Evolutionary conservation across 2,329 filamentous ascomycete species (phyloP).

Genomic region (Alternaria triticina): DNA sequence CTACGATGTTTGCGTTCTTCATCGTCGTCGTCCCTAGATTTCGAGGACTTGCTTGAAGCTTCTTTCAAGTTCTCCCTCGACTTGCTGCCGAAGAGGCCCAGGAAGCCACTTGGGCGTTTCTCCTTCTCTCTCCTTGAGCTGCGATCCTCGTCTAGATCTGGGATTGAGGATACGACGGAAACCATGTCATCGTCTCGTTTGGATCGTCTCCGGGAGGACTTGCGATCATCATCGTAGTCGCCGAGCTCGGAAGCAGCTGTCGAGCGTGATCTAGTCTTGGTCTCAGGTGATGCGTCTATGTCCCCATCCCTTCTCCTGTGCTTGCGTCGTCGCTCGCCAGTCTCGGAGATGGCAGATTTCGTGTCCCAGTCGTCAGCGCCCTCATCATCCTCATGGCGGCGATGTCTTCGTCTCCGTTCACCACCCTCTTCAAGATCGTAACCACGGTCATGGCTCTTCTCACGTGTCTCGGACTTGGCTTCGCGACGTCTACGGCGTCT

Average conservation of each 20-base stretch:
- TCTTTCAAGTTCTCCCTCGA: conserved; percentile 48
- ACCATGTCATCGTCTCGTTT: conserved; percentile 52
- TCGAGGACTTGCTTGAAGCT: conserved; percentile 41
- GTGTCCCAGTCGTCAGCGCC: conserved; percentile 50
- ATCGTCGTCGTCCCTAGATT: conserved; percentile 45
- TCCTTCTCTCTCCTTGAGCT: conserved; percentile 45
- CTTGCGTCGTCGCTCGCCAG: conserved; percentile 43
- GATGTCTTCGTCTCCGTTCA: conserved; percentile 42
- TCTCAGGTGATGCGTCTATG: conserved; percentile 40
- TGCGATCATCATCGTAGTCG: conserved; percentile 49
- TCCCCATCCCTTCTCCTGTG: conserved; percentile 43
- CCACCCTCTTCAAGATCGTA: conserved; percentile 40
- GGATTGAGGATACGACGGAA: conserved; percentile 50
- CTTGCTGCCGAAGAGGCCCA: conserved; percentile 56
- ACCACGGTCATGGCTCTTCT: conserved; percentile 46
- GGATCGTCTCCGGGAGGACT: conserved; percentile 49
- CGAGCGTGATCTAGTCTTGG: conserved; percentile 32
- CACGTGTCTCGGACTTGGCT: conserved; percentile 27
- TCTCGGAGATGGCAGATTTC: conserved; percentile 48
- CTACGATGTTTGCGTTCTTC: conserved; percentile 53
- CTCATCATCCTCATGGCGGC: conserved; percentile 44
- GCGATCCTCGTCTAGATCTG: conserved; percentile 50
- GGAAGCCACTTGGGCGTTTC: conserved; percentile 54
- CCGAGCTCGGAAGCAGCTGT: conserved; percentile 50
- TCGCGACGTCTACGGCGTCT: conserved; percentile 32